These are phyloP conservation scores for Plasmopara halstedii DNA, from an alignment of 352 stramenopile genomes.

Conservation along the genomic window DNA sequence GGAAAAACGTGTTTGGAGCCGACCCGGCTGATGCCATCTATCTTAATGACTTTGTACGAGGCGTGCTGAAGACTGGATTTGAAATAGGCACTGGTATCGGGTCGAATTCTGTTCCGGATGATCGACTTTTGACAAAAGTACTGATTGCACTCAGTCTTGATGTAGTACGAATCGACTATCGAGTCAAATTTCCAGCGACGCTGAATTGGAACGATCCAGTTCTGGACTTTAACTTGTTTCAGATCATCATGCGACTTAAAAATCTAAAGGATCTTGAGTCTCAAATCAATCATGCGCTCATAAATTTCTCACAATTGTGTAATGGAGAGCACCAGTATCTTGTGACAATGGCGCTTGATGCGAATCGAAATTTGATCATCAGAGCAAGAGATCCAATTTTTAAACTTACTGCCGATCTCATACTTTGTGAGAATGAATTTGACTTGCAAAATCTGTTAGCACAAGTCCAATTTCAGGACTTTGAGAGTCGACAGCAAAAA, in stretches of 20 bases:
- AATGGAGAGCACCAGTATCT: slow-evolving; percentile 41
- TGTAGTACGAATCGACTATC: slow-evolving; percentile 26
- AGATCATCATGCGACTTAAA: slow-evolving; percentile 30
- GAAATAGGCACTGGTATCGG: not conserved
- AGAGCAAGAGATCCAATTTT: slow-evolving; percentile 41
- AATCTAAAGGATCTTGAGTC: slow-evolving; percentile 45
- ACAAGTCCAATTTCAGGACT: slow-evolving; percentile 5
- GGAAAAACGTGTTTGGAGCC: slow-evolving; percentile 36
- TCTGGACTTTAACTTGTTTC: slow-evolving; percentile 46
- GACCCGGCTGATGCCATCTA: slow-evolving; percentile 24
- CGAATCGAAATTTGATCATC: slow-evolving; percentile 24
- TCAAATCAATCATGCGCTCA: slow-evolving; percentile 38
- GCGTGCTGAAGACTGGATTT: slow-evolving; percentile 33
- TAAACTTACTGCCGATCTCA: slow-evolving; percentile 52
- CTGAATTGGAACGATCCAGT: not conserved
- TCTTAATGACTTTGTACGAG: slow-evolving; percentile 39
- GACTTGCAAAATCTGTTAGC: slow-evolving; percentile 21
- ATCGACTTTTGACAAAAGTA: slow-evolving; percentile 28
- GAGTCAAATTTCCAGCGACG: not conserved
- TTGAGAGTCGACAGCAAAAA: slow-evolving; percentile 9
- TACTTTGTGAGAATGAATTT: slow-evolving; percentile 43
- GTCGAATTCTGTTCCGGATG: not conserved
- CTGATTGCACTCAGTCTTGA: slow-evolving; percentile 39
- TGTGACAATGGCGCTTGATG: slow-evolving; percentile 30
- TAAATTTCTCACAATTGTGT: slow-evolving; percentile 27